phyloP scores from a whole-genome alignment of 768 basidiomycete species.

The Gymnopilus junonius region DNA sequence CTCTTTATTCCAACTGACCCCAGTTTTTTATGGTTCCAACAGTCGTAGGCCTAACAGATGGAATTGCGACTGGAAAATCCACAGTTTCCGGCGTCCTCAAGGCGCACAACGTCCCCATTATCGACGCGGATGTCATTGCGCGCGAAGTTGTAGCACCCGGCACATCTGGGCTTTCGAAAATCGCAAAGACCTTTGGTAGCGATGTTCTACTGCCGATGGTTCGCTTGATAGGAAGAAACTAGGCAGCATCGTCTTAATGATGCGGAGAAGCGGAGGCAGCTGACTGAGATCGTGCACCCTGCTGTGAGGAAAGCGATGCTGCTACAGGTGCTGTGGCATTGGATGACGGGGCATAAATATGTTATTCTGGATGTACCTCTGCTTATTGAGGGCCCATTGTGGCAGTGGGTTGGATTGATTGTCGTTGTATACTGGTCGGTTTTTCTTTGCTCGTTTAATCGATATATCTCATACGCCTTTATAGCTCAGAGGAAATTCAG shows the following conservation, averaged over 20 bases:
- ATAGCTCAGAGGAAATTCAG: conserved; percentile 82
- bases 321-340: conserved; percentile 65
- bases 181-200: conserved; percentile 72
- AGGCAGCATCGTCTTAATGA: conserved; percentile 83
- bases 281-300: conserved; percentile 92
- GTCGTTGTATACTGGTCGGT: conserved; percentile 92
- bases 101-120: conserved; percentile 71
- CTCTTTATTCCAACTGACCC: not conserved
- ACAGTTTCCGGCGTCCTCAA: conserved; percentile 81
- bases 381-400: conserved; percentile 86
- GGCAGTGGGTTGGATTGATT: conserved; percentile 81
- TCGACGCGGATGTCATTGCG: conserved; percentile 93
- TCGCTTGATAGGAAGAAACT: conserved; percentile 82
- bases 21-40: too few species aligned
- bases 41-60: conserved; percentile 96
- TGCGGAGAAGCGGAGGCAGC: conserved; percentile 63
- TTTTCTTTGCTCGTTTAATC: not conserved
- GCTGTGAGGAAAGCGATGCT: conserved; percentile 84
- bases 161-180: conserved; percentile 68
- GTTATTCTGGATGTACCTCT: conserved; percentile 92
- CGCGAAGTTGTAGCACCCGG: conserved; percentile 87
- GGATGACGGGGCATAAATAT: conserved; percentile 78
- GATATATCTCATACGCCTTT: not conserved
- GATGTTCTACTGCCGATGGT: conserved; percentile 72
- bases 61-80: conserved; percentile 96